Conservation (phyloP, 2,329 filamentous ascomycete genomes). For the Kalaharituber pfeilii region DNA sequence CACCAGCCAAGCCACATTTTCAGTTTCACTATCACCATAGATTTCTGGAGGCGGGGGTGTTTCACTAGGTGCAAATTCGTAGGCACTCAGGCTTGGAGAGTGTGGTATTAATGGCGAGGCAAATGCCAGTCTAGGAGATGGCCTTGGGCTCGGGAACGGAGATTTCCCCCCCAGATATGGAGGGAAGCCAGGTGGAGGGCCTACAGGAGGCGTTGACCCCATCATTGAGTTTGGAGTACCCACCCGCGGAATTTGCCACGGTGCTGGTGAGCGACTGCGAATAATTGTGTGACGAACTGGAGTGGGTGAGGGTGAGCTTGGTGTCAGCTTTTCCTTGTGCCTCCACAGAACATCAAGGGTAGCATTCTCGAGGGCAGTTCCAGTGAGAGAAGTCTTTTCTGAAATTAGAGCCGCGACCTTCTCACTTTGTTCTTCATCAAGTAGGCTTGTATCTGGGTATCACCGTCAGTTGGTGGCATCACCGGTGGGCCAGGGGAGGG, state of each 20-base stretch:
- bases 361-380: constrained; percentile 67
- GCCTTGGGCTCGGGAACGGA: constrained; percentile 83
- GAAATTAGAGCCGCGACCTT: constrained; percentile 71
- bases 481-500: constrained; percentile 1
- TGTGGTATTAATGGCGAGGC: constrained; percentile 83
- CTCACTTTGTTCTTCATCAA: constrained; percentile 93
- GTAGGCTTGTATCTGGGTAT: constrained; percentile 48
- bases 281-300: constrained; percentile 60
- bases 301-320: constrained; percentile 63
- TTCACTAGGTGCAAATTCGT: constrained; percentile 68
- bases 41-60: constrained; percentile 64
- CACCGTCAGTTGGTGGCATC: constrained; percentile 8
- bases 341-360: constrained; percentile 84
- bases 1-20: constrained; percentile 94
- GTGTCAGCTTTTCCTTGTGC: constrained; percentile 49
- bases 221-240: constrained; percentile 51
- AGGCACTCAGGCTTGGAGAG: constrained; percentile 83
- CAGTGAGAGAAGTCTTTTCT: constrained; percentile 57
- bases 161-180: constrained; percentile 42
- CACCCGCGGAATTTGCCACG: constrained; percentile 63
- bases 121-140: constrained; percentile 77
- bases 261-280: constrained; percentile 76
- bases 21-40: constrained; percentile 77
- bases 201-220: constrained; percentile 26
- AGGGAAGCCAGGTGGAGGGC: constrained; percentile 59